Conservation (phyloP, 164 flowering plant species). For the Nymphaea colorata region DNA sequence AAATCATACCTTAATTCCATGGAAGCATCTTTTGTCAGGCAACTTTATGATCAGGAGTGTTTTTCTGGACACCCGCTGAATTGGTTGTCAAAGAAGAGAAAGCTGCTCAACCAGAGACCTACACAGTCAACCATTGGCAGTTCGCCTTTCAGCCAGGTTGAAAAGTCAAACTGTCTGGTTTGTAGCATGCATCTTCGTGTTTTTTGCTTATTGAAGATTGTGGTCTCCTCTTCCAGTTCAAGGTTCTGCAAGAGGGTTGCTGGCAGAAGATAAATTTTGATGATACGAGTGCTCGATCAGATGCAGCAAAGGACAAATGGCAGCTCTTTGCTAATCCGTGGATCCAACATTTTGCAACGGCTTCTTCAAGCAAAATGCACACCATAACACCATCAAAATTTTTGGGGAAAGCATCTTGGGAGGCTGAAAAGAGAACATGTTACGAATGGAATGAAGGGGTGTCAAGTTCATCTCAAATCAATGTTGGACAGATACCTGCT, state of each 20-base stretch:
- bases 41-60: conserved; percentile 24
- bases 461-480: conserved; percentile 8
- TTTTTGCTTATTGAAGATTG: not conserved
- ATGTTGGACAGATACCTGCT: conserved; percentile 10
- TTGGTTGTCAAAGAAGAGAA: conserved; percentile 12
- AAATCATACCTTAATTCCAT: conserved; percentile 63
- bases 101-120: conserved; percentile 12
- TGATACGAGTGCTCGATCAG: conserved; percentile 13
- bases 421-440: conserved; percentile 4
- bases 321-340: conserved; percentile 31
- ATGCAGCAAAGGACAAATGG: conserved; percentile 11
- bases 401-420: conserved; percentile 5
- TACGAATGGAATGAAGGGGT: conserved; percentile 8
- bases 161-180: conserved; percentile 2
- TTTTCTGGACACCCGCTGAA: conserved; percentile 22
- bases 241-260: conserved; percentile 46
- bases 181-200: not conserved
- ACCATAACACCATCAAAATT: conserved; percentile 4
- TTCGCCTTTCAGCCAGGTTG: conserved; percentile 45
- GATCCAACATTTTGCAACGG: conserved; percentile 35
- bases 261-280: conserved; percentile 46
- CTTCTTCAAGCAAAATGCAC: conserved; percentile 9
- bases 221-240: conserved; percentile 14
- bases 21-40: conserved; percentile 69
- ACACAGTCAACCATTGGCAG: conserved; percentile 4